phyloP scores from a whole-genome alignment of 2,329 filamentous ascomycete genomes.

The Trichophyton rubrum region DNA sequence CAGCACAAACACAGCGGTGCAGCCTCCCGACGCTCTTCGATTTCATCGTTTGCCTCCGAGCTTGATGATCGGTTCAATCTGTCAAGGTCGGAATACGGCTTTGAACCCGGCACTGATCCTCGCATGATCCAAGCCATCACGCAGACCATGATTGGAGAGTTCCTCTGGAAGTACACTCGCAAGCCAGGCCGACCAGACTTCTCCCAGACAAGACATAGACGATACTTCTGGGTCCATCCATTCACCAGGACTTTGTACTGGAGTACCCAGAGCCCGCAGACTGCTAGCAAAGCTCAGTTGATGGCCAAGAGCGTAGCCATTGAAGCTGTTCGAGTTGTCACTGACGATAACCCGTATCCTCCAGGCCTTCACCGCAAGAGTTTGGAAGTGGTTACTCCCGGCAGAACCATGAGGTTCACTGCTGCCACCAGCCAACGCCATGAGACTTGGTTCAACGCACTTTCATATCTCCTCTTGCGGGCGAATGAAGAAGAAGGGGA shows the following conservation, averaged over 20 bases:
- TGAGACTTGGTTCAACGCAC: slow-evolving; percentile 96
- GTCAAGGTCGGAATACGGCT: slow-evolving; percentile 44
- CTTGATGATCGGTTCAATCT: slow-evolving; percentile 84
- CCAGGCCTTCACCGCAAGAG: slow-evolving; percentile 92
- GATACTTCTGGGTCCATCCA: slow-evolving; percentile 98
- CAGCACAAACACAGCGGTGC: slow-evolving; percentile 30
- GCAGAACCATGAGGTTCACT: slow-evolving; percentile 83
- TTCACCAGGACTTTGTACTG: slow-evolving; percentile 95
- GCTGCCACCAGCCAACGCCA: slow-evolving; percentile 87
- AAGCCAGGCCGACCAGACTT: slow-evolving; percentile 81
- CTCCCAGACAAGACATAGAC: slow-evolving; percentile 72
- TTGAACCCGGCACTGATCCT: slow-evolving; percentile 69
- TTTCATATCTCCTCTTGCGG: slow-evolving; percentile 81
- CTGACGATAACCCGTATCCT: slow-evolving; percentile 88
- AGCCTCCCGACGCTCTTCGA: slow-evolving; percentile 60
- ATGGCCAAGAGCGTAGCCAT: slow-evolving; percentile 83
- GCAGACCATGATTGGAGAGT: slow-evolving; percentile 98
- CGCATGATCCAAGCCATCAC: slow-evolving; percentile 99
- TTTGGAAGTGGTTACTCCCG: slow-evolving; percentile 76
- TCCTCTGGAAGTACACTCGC: slow-evolving; percentile 96
- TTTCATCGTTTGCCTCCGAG: slow-evolving; percentile 92
- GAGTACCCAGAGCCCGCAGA: slow-evolving; percentile 79
- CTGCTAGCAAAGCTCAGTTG: slow-evolving; percentile 63
- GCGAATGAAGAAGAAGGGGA: slow-evolving; percentile 49
- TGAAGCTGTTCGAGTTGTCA: slow-evolving; percentile 80